A percentile compares a stretch with the other conserved stretches of the same genome.
Evolutionary conservation across 192 early-diverging fungal genomes (phyloP).

Genomic region (Ramicandelaber brevisporus): DNA sequence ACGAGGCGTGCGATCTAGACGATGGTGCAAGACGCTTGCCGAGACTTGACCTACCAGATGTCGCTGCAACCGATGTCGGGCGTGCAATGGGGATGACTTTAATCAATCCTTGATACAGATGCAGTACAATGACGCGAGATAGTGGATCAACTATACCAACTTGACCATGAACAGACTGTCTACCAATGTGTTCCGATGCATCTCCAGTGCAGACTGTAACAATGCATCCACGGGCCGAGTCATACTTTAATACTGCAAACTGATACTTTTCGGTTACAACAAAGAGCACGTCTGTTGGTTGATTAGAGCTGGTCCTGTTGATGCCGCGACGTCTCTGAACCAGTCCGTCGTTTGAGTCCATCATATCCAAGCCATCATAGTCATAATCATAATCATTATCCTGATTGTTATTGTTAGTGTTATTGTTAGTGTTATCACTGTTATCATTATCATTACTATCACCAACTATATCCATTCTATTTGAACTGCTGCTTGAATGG

Average conservation of each 20-base stretch:
- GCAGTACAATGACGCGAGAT: slow-evolving; percentile 15
- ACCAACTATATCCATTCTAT: too few species aligned
- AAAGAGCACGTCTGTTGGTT: slow-evolving; percentile 31
- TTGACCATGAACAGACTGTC: slow-evolving; percentile 18
- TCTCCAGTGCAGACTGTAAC: slow-evolving; percentile 29
- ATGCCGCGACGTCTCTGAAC: too few species aligned
- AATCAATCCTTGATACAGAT: slow-evolving; percentile 26
- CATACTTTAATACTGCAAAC: slow-evolving; percentile 28
- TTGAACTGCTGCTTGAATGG: too few species aligned
- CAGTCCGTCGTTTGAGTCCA: too few species aligned
- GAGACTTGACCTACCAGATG: background rate
- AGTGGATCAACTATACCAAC: slow-evolving; percentile 23
- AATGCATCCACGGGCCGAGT: slow-evolving; percentile 8
- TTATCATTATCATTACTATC: too few species aligned
- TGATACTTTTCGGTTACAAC: slow-evolving; percentile 31
- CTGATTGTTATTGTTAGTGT: too few species aligned
- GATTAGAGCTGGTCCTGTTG: too few species aligned
- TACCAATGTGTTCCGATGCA: slow-evolving; percentile 16
- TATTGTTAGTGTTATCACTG: too few species aligned
- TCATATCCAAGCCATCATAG: too few species aligned
- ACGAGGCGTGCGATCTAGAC: too few species aligned
- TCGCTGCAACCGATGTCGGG: background rate
- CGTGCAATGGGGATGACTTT: slow-evolving; percentile 19
- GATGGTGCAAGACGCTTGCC: too few species aligned
- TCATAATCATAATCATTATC: too few species aligned